Base-by-base conservation (phyloP, 1,284 basidiomycete genomes). In the Fomitiporia mediterranea region DNA sequence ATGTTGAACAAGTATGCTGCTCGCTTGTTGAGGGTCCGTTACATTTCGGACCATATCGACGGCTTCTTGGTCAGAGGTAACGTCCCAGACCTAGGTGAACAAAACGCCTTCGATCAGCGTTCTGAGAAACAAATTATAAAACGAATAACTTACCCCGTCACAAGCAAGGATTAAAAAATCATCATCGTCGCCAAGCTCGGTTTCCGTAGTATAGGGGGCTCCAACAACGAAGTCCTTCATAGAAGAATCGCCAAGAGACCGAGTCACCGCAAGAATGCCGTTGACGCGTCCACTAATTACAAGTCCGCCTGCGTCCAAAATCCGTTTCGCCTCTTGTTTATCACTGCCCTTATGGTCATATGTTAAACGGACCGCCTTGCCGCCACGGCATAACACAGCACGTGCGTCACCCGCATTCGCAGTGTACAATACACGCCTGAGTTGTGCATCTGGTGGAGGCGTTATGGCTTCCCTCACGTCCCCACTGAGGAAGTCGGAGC, bases 191-290 rank as follows among this genome's bases (percentile, higher is more conserved):
- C 84, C 88, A 17, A 99, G 74, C 60, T 88, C 86, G 4, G 96
- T 98, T 71, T 98, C 94, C 15, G 97, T 99, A 13, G 97, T 99
- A 70, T 98, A 99, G 8, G 97, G 97, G 35, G 92, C 83, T 1
- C 97, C 97, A 42, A 99, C 96, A 6, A 99, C 96, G 68, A 97
- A 99, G 66, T 99, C 96, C 72, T 99, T 99, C 96, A 99, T 99
- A 5, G 94, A 91, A 0, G 93, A 90, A 69, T 99, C 97, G 46
- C 97, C 97, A 42, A 99, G 76, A 63, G 94, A 96, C 50, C 97
- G 81, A 15, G 97, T 99, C 17, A 99, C 97, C 7, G 94, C 95
- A 55, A 99, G 76, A 8, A 99, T 95, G 73, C 79, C 95, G 65
- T 98, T 98, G 32, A 99, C 97, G 8, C 97, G 86, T 60, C 96